Conservation (phyloP, 2,329 filamentous ascomycete species). For the Coccinonectria pachysandricola region DNA sequence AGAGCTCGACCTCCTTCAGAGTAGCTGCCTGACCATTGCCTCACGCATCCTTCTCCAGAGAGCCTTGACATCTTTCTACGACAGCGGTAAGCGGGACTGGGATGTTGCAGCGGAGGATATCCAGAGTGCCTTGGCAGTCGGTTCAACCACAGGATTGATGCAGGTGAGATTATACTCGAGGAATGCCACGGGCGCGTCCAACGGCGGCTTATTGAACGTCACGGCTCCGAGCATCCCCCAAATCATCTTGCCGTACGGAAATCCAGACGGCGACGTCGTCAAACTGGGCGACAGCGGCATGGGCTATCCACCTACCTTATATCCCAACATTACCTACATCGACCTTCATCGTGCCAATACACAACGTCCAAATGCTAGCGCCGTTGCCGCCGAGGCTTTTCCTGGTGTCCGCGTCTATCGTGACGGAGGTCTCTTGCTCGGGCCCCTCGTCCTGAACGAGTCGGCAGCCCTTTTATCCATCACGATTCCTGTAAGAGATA, state of each 20-base stretch:
- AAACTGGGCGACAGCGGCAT: constrained; percentile 49
- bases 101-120: constrained; percentile 51
- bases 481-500: constrained; percentile 66
- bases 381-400: constrained; percentile 38
- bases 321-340: constrained; percentile 66
- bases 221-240: constrained; percentile 40
- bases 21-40: constrained; percentile 60
- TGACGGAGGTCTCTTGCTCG: constrained; percentile 57
- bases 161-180: constrained; percentile 66
- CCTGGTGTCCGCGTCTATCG: constrained; percentile 38
- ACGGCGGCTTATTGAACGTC: constrained; percentile 50
- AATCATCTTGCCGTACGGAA: constrained; percentile 52
- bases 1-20: constrained; percentile 69
- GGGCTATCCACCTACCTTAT: constrained; percentile 65
- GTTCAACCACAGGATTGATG: constrained; percentile 47
- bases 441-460: constrained; percentile 62
- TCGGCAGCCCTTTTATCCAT: constrained; percentile 69
- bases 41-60: constrained; percentile 53
- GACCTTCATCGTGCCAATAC: constrained; percentile 32
- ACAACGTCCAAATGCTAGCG: constrained; percentile 29
- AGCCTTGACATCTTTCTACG: constrained; percentile 42
- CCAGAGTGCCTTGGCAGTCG: constrained; percentile 55
- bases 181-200: constrained; percentile 45
- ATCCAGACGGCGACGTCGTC: constrained; percentile 46
- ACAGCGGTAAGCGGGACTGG: constrained; percentile 48